Base-by-base conservation (phyloP, 495 filamentous ascomycete genomes). In the Cercophora sp. region DNA sequence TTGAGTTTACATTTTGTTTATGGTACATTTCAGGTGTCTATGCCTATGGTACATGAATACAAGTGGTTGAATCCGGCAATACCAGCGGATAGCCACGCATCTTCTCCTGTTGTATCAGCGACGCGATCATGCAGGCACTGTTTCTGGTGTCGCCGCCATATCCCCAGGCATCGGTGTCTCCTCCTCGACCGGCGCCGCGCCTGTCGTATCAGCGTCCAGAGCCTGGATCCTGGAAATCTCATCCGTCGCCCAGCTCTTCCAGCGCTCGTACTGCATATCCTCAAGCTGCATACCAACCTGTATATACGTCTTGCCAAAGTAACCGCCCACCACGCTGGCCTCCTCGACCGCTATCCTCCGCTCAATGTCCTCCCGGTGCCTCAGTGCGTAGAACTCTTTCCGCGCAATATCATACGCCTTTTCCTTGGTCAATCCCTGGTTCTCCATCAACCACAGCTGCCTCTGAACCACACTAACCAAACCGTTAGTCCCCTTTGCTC, bases 351-450 rank as follows among this genome's bases (percentile, higher is more conserved):
- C 89, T 59, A 97, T 82, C 58, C 91, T 81, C 52, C 83, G 81
- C 70, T 93, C 83, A 37, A 93, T 81, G 48, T 96, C 91, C 62
- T 94, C 84, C 56, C 82, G 71, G 51, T 96, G 80, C 50, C 92
- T 85, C 51, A 91, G 66, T 45, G 75, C 73, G 71, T 97, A 97
- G 71, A 98, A 96, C 69, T 98, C 93, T 57, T 83, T 83, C 25
- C 94, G 85, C 16, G 88, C 91, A 39, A 74, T 77, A 72, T 96
- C 91, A 71, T 97, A 98, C n/a, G 92, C 89, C 55, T 71, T 55
- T 11, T 73, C 73, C 64, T 80, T 77, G 31, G 74, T 80, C 61
- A 88, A 79, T 34, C 71, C 72, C 10, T 8, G 8, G 1, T 87
- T 80, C 53, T 89, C 72, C 70, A 90, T 83, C 51, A 96, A 79